Conservation (phyloP, 2,329 filamentous ascomycete species). For the Fusarium sp. region DNA sequence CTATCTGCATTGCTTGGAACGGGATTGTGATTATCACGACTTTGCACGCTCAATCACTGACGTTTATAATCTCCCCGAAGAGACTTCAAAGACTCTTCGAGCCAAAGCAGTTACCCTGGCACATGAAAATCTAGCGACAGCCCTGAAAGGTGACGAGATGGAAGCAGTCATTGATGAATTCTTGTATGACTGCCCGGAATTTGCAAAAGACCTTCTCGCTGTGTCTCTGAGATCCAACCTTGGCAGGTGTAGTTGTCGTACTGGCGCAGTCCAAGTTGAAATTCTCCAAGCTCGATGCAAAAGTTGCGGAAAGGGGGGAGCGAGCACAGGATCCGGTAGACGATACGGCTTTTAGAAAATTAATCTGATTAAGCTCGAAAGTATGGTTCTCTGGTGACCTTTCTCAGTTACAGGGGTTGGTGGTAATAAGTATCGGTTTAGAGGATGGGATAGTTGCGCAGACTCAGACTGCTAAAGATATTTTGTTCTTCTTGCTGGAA, state of each 20-base stretch:
- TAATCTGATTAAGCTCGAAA: too few relatives aligned
- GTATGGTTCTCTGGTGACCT: too few relatives aligned
- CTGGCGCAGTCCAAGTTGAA: background rate
- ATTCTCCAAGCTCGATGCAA: too few relatives aligned
- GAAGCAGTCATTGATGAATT: background rate
- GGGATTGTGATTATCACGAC: background rate
- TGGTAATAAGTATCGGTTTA: too few relatives aligned
- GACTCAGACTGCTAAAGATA: too few relatives aligned
- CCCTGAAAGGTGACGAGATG: rapidly evolving
- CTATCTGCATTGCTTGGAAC: background rate
- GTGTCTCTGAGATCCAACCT: rapidly evolving
- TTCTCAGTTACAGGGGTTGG: too few relatives aligned
- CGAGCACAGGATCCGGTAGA: too few relatives aligned
- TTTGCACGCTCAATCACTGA: background rate
- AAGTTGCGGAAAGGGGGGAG: too few relatives aligned
- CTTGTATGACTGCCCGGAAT: background rate
- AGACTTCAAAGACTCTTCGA: rapidly evolving
- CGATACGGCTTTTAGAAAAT: too few relatives aligned
- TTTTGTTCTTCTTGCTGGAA: too few relatives aligned
- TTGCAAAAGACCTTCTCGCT: background rate
- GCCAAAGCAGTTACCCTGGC: rapidly evolving
- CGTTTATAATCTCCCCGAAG: background rate
- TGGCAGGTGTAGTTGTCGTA: background rate
- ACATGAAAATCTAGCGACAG: rapidly evolving
- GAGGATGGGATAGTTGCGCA: too few relatives aligned